Evolutionary conservation across 768 basidiomycete genomes (phyloP).

Genomic region (Mycena leptocephala): DNA sequence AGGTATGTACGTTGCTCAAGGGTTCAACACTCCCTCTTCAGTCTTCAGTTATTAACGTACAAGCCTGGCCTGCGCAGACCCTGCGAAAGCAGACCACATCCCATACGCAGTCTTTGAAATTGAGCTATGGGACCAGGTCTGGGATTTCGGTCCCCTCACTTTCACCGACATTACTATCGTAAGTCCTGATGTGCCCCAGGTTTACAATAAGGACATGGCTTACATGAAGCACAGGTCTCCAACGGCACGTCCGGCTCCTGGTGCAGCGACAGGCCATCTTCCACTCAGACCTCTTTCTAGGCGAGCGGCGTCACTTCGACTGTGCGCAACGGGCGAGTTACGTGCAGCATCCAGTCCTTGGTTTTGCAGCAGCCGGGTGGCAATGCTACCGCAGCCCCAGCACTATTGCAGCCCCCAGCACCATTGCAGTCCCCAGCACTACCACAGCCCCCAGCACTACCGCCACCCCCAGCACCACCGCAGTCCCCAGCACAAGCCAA

Average conservation of each 20-base stretch:
- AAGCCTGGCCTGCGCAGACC: slow-evolving; percentile 7
- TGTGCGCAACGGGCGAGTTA: slow-evolving; percentile 7
- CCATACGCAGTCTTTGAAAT: no score
- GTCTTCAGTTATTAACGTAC: background rate
- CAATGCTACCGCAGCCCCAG: slow-evolving; percentile 16
- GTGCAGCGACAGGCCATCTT: slow-evolving; percentile 16
- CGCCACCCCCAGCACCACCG: no score
- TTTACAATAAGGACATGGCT: no score
- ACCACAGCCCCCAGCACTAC: background rate
- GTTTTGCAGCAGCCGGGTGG: slow-evolving; percentile 17
- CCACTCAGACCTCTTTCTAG: slow-evolving; percentile 9
- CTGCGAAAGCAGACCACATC: no score
- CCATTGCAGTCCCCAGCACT: no score
- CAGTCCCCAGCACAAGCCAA: background rate
- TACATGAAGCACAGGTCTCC: slow-evolving; percentile 14
- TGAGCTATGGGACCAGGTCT: no score
- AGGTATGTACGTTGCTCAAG: slow-evolving; percentile 10
- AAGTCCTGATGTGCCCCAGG: no score
- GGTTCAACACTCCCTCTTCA: background rate
- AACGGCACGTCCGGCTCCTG: slow-evolving; percentile 17
- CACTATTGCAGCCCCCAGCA: no score
- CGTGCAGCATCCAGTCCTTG: slow-evolving; percentile 17
- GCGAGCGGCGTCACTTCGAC: slow-evolving; percentile 19
- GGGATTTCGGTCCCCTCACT: no score
- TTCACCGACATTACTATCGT: no score